Evolutionary conservation across 2,329 filamentous ascomycete species (phyloP).

Genomic region (Claviceps quebecensis): DNA sequence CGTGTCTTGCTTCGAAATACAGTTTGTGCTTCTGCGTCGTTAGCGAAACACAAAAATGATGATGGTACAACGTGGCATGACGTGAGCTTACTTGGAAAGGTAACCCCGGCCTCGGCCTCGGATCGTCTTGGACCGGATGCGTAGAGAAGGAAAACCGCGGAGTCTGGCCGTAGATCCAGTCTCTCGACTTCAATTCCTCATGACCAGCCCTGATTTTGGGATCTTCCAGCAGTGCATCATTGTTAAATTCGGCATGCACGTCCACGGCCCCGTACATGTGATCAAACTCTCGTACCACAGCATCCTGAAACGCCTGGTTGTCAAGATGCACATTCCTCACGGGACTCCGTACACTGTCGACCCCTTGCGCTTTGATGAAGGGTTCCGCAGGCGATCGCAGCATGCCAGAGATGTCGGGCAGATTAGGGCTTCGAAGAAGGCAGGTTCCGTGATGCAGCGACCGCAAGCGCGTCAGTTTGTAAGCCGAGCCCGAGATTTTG

Average conservation of each 20-base stretch:
- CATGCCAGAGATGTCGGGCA: conserved; percentile 53
- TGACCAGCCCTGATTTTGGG: conserved; percentile 30
- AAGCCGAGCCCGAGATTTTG: conserved; percentile 90
- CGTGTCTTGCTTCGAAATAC: conserved; percentile 23
- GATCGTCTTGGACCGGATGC: conserved; percentile 42
- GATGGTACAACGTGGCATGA: too few relatives aligned
- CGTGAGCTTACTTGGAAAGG: conserved; percentile 28
- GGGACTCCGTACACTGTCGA: conserved; percentile 78
- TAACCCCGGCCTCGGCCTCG: conserved; percentile 37
- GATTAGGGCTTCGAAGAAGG: conserved; percentile 62
- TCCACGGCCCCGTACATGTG: conserved; percentile 44
- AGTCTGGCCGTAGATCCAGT: conserved; percentile 78
- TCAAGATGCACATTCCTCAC: conserved; percentile 62
- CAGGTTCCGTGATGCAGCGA: conserved; percentile 91
- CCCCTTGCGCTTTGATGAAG: conserved; percentile 68
- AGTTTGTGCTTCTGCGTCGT: conserved; percentile 15
- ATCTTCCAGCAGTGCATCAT: conserved; percentile 31
- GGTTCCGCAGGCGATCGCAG: conserved; percentile 64
- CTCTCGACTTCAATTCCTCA: conserved; percentile 33
- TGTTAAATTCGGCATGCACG: conserved; percentile 29
- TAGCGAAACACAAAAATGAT: not conserved
- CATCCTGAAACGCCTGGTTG: conserved; percentile 31
- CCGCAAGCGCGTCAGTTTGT: conserved; percentile 71
- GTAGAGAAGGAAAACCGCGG: conserved; percentile 66
- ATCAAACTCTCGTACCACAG: conserved; percentile 51